These are phyloP conservation scores for Trametes meyenii DNA, from an alignment of 768 basidiomycete genomes.

Conservation along the genomic window DNA sequence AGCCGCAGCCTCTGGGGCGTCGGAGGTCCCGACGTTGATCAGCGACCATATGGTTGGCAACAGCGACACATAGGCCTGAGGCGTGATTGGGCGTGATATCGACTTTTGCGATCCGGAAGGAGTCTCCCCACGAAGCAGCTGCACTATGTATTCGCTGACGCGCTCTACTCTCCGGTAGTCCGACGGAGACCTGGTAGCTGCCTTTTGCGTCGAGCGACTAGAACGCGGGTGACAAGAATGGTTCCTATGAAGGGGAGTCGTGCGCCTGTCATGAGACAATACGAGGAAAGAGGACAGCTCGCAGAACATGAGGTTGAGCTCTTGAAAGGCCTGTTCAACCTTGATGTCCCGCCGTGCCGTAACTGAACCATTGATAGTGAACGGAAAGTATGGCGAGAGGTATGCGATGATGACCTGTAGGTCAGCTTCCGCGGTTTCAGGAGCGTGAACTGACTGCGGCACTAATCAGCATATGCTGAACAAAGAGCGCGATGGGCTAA, in stretches of 20 bases:
- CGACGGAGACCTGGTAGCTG: constrained; percentile 11
- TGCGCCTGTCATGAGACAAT: constrained; percentile 33
- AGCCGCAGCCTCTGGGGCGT: constrained; percentile 25
- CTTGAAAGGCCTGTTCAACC: constrained; percentile 66
- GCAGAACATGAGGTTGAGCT: constrained; percentile 77
- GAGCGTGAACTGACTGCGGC: constrained; percentile 19
- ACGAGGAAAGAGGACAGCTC: constrained; percentile 70
- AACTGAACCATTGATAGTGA: constrained; percentile 43
- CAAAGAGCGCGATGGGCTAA: constrained; percentile 31
- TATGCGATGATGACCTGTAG: constrained; percentile 65
- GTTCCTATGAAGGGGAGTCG: background rate
- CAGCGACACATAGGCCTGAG: constrained; percentile 62
- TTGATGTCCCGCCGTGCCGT: constrained; percentile 54
- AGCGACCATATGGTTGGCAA: constrained; percentile 82
- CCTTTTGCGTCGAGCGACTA: background rate
- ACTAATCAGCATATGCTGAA: background rate
- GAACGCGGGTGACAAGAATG: background rate
- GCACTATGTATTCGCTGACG: constrained; percentile 63
- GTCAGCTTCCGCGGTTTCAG: constrained; percentile 43
- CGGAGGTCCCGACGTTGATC: constrained; percentile 41
- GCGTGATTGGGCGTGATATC: constrained; percentile 54
- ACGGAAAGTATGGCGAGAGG: constrained; percentile 87
- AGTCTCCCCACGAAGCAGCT: constrained; percentile 57
- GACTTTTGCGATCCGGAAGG: constrained; percentile 12
- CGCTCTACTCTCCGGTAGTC: constrained; percentile 43